phyloP scores from a whole-genome alignment of 2,329 filamentous ascomycete genomes.

The Aphanoascus verrucosus region DNA sequence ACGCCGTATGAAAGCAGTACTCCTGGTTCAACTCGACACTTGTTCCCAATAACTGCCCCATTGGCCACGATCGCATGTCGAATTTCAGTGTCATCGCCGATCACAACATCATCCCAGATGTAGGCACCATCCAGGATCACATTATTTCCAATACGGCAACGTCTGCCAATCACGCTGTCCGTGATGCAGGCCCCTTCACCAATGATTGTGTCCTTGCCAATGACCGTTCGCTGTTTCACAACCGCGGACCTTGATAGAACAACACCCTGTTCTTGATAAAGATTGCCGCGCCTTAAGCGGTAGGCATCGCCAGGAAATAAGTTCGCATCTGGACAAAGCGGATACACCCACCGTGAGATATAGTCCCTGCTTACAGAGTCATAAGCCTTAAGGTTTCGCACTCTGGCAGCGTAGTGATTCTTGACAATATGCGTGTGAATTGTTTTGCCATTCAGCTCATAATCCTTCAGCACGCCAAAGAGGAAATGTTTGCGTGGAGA shows the following conservation, averaged over 20 bases:
- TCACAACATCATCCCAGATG: slow-evolving; percentile 73
- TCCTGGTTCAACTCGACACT: slow-evolving; percentile 58
- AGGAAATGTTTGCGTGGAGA: slow-evolving; percentile 78
- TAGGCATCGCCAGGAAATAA: slow-evolving; percentile 68
- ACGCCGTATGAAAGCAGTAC: slow-evolving; percentile 73
- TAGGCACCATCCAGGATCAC: slow-evolving; percentile 69
- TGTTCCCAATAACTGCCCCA: slow-evolving; percentile 58
- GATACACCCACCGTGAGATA: slow-evolving; percentile 77
- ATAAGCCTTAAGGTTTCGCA: slow-evolving; percentile 77
- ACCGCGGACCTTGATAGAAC: slow-evolving; percentile 61
- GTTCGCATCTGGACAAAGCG: slow-evolving; percentile 82
- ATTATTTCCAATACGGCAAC: slow-evolving; percentile 77
- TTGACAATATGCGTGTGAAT: slow-evolving; percentile 80
- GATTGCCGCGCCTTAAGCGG: slow-evolving; percentile 54
- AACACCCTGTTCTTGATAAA: slow-evolving; percentile 71
- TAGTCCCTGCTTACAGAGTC: slow-evolving; percentile 80
- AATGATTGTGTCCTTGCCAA: slow-evolving; percentile 66
- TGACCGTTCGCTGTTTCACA: slow-evolving; percentile 57
- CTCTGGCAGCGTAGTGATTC: slow-evolving; percentile 75
- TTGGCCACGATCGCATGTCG: slow-evolving; percentile 66
- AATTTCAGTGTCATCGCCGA: slow-evolving; percentile 65
- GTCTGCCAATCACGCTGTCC: slow-evolving; percentile 70
- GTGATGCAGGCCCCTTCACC: slow-evolving; percentile 59
- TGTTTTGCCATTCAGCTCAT: slow-evolving; percentile 93
- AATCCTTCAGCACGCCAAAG: slow-evolving; percentile 88